phyloP scores from a whole-genome alignment of 73 alveolate species.

The Paramecium sexaurelia region DNA sequence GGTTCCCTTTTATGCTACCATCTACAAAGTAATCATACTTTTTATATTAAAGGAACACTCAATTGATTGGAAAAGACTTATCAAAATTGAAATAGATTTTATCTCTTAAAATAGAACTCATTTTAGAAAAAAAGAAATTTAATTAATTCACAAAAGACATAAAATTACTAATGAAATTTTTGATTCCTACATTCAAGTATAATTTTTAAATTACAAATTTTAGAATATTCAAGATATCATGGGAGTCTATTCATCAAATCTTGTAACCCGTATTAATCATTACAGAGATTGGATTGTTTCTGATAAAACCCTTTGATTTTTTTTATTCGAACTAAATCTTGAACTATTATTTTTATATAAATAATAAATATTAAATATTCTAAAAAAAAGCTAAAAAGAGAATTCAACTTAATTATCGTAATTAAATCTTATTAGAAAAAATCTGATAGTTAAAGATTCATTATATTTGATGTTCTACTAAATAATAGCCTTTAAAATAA shows the following conservation, averaged over 20 bases:
- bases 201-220: not conserved
- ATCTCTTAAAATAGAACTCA: conserved; percentile 1
- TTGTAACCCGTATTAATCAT: not conserved
- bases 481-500: no score
- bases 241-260: not conserved
- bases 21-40: not conserved
- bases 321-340: not conserved
- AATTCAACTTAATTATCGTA: no score
- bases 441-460: no score
- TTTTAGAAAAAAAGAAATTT: conserved; percentile 35
- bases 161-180: conserved; percentile 21
- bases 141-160: conserved; percentile 24
- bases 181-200: conserved; percentile 4
- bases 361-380: no score
- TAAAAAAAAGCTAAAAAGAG: no score
- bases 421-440: no score
- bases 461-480: no score
- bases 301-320: not conserved
- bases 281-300: conserved; percentile 24
- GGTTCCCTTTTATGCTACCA: conserved; percentile 9
- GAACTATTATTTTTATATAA: not conserved
- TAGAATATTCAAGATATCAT: not conserved
- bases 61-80: not conserved
- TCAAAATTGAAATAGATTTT: not conserved
- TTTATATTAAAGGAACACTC: not conserved